Base-by-base conservation (phyloP, 352 stramenopile genomes). In the Phytophthora pluvialis region DNA sequence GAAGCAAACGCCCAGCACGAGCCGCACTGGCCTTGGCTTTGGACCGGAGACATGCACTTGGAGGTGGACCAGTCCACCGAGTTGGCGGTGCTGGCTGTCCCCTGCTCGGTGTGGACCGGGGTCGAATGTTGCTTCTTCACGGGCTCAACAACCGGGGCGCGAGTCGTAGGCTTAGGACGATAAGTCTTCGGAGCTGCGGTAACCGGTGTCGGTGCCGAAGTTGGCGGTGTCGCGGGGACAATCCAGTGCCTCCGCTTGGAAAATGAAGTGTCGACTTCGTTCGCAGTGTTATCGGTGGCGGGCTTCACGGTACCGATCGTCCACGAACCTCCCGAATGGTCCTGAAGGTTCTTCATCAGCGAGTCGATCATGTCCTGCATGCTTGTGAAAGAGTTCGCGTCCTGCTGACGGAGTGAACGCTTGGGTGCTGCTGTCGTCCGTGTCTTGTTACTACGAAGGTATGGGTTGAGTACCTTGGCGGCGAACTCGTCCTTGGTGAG, bases 1-100 rank as follows among this genome's bases (percentile, higher is more conserved):
- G 93, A 93, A 13, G 94, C 97, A 75, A 99, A 99, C 7, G 95
- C 90, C 96, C 97, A 99, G 79, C 97, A 99, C 1, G 90, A 97
- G 43, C 97, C 97, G 70, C 97, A 99, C 7, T 89, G 67, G 3
- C 94, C 97, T 73, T 99, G 97, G 73, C 99, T 97, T 61, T 99
- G 98, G 6, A 99, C 51, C 0, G 52, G 48, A 3, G 69, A 78
- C 32, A 87, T 75, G 35, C 70, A 83, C 15, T 46, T 47, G n/a
- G 74, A 69, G 13, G 64, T 46, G 25, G 77, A 77, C 78, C 73
- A 81, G 32, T 81, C 69, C 10, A 80, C 54, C 28, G 65, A 68
- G 32, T 71, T 64, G 7, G 54, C 21, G 21, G 64, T 49, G 10
- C 39, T 59, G 1, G 44, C 3, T n/a, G 9, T 26, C 11, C 32